phyloP scores from a whole-genome alignment of 2,329 filamentous ascomycete species.

The Hawksworthiomyces lignivorus region DNA sequence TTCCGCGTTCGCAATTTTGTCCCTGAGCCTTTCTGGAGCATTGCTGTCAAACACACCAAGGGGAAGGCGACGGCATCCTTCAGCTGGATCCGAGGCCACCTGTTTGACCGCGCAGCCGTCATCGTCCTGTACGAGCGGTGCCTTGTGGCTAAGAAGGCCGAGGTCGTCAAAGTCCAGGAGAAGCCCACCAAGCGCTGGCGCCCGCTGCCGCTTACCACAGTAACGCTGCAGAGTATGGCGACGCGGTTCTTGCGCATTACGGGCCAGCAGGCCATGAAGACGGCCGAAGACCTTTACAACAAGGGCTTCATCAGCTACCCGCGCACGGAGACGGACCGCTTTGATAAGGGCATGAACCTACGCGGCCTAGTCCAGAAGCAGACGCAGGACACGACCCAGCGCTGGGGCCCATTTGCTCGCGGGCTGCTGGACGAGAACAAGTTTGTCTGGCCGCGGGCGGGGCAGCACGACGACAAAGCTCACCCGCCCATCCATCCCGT shows the following conservation, averaged over 20 bases:
- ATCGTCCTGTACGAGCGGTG: slow-evolving; percentile 81
- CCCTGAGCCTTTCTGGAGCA: slow-evolving; percentile 86
- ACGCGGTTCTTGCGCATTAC: slow-evolving; percentile 84
- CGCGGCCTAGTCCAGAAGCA: slow-evolving; percentile 76
- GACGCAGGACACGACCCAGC: slow-evolving; percentile 51
- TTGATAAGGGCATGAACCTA: slow-evolving; percentile 83
- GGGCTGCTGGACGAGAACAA: slow-evolving; percentile 59
- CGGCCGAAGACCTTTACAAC: slow-evolving; percentile 82
- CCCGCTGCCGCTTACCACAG: slow-evolving; percentile 85
- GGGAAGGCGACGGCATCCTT: slow-evolving; percentile 77
- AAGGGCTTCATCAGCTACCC: slow-evolving; percentile 97
- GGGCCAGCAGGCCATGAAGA: slow-evolving; percentile 81
- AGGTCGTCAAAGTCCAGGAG: slow-evolving; percentile 76
- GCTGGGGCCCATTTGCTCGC: slow-evolving; percentile 78
- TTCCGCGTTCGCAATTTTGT: slow-evolving; percentile 91
- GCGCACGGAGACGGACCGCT: slow-evolving; percentile 92
- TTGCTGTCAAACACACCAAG: slow-evolving; percentile 73
- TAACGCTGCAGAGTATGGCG: slow-evolving; percentile 93
- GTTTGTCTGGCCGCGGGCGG: slow-evolving; percentile 74
- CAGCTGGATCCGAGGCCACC: slow-evolving; percentile 68
- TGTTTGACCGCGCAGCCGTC: slow-evolving; percentile 82
- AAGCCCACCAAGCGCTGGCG: slow-evolving; percentile 94
- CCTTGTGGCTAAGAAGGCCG: slow-evolving; percentile 65
- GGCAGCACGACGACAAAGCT: slow-evolving; percentile 88
- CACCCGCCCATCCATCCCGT: slow-evolving; percentile 97